These are phyloP conservation scores for Phlyctochytrium arcticum DNA, from an alignment of 192 early-diverging fungal species.

Conservation along the genomic window DNA sequence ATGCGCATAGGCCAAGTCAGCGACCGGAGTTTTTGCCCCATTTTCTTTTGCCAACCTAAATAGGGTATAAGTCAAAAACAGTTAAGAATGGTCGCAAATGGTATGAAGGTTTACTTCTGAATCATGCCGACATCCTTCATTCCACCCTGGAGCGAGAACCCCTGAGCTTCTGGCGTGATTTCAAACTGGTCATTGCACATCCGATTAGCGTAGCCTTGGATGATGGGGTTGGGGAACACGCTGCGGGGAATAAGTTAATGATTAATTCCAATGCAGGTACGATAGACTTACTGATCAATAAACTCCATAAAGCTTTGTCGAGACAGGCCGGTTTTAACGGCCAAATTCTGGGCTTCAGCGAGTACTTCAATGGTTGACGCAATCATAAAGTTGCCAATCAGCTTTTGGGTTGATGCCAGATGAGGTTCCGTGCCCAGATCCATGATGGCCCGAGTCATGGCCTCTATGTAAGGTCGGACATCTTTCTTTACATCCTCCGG, in stretches of 20 bases:
- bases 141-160: conserved; percentile 33
- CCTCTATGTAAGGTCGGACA: conserved; percentile 15
- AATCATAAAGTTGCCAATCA: conserved; percentile 32
- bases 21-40: conserved; percentile 6
- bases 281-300: not conserved
- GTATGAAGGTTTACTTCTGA: not conserved
- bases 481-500: not conserved
- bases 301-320: conserved; percentile 23
- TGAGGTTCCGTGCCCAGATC: conserved; percentile 12
- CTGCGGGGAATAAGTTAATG: not conserved
- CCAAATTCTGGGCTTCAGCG: conserved; percentile 30
- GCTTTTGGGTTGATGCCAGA: conserved; percentile 1
- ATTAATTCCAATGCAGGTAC: not conserved
- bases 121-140: conserved; percentile 39
- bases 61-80: too few species aligned
- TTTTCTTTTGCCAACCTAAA: conserved; percentile 7
- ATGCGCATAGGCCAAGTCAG: conserved; percentile 13
- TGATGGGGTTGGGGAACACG: conserved; percentile 25
- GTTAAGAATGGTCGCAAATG: not conserved
- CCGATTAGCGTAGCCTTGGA: conserved; percentile 19
- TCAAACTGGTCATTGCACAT: conserved; percentile 28
- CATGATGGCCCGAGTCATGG: conserved; percentile 11
- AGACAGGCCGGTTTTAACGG: conserved; percentile 30
- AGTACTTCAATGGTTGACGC: conserved; percentile 23
- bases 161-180: not conserved